Base-by-base conservation (phyloP, 441 rosid species). In the Gossypium lobatum region DNA sequence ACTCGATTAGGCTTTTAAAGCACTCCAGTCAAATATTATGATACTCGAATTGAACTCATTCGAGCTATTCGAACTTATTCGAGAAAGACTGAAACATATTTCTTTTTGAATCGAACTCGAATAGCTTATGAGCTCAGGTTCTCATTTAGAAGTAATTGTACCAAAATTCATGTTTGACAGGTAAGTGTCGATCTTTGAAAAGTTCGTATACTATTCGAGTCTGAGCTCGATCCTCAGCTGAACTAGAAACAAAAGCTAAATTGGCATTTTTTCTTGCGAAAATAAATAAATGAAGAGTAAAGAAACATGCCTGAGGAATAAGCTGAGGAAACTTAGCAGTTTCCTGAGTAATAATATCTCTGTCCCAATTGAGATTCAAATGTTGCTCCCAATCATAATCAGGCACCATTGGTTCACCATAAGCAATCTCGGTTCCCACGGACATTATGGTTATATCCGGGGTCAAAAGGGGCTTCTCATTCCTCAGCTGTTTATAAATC, bases 341-440 rank as follows among this genome's bases (percentile, higher is more conserved):
- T 83, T 89, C 91, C 76, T 83, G 85, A 13, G 75, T 2, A n/a
- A 87, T 88, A 70, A 85, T 63, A 23, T 74, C 83, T 74, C 84
- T 72, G 62, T 86, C 79, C 91, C 93, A 89, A 3, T 80, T 85
- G 2, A 81, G 72, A 74, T 74, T 78, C 72, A 87, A 52, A 68
- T 64, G 74, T 67, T 85, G 77, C 53, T 66, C 81, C 93, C 93
- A 89, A 13, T 62, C 86, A 68, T 77, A 75, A 83, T 89, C 93
- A 0, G 62, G 70, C 16, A 87, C 76, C 86, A 85, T 83, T 0
- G 85, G 75, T 39, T 79, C 80, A 5, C 88, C 89, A 64, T 89
- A 87, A 0, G 83, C 86, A 76, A 89, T 89, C 85, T 85, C 85
- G 58, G 90, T 86, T 65, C 93, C 93, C 61, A 89, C 93, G 14